Conservation (phyloP, 345 rosid species). For the Gossypioides kirkii region DNA sequence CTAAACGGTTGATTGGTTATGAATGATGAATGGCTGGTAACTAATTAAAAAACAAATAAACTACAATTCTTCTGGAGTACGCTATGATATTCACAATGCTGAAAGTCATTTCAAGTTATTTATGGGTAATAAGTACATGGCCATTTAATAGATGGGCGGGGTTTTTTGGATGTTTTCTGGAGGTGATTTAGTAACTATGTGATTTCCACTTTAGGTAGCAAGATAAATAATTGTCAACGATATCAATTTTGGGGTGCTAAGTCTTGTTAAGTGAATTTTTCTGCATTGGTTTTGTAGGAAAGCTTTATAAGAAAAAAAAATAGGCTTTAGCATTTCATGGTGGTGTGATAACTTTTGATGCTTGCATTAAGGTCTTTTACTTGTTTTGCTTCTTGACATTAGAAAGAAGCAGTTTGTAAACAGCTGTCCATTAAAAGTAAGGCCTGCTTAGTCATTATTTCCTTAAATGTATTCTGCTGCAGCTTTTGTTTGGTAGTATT, state of each 20-base stretch:
- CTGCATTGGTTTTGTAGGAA: background rate
- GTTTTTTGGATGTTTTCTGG: background rate
- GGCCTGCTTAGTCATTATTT: background rate
- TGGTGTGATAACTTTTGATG: background rate
- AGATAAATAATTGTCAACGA: background rate
- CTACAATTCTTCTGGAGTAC: background rate
- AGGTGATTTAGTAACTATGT: background rate
- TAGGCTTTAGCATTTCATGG: background rate
- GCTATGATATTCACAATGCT: background rate
- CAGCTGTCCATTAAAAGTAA: background rate
- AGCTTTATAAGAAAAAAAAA: background rate
- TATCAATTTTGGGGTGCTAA: background rate
- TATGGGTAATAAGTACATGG: background rate
- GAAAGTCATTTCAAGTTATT: background rate
- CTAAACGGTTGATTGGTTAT: background rate
- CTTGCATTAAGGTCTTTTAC: background rate
- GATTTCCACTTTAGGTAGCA: background rate
- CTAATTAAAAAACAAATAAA: background rate
- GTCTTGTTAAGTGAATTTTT: background rate
- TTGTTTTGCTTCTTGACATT: background rate
- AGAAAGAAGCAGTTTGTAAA: background rate
- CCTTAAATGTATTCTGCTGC: background rate
- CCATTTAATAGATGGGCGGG: background rate
- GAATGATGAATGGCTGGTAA: background rate
- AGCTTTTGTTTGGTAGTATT: background rate